phyloP scores from a whole-genome alignment of 257 asterid species.

The Sherardia arvensis region DNA sequence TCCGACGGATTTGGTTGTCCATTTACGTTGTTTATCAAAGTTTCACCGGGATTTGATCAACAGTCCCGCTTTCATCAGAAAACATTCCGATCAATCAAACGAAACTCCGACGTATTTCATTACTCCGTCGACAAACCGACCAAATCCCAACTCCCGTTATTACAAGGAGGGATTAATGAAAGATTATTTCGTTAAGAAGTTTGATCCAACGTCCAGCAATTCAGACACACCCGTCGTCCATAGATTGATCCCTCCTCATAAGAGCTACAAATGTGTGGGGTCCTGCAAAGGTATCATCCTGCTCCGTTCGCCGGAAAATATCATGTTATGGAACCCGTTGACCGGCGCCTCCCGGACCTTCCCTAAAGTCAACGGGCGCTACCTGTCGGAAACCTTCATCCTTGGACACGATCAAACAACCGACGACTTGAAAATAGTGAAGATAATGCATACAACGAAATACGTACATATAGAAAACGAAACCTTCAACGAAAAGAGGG shows the following conservation, averaged over 20 bases:
- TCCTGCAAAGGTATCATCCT: background rate
- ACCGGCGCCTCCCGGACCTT: background rate
- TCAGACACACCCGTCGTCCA: background rate
- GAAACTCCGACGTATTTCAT: background rate
- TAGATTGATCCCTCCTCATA: background rate
- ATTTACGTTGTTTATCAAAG: too few relatives aligned
- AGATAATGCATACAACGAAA: background rate
- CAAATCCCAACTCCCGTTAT: too few relatives aligned
- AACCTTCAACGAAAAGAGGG: too few relatives aligned
- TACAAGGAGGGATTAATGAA: too few relatives aligned
- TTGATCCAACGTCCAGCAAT: background rate
- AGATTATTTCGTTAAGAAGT: background rate
- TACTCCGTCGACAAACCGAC: background rate
- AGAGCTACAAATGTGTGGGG: background rate
- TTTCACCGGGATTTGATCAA: too few relatives aligned
- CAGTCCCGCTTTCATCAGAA: too few relatives aligned
- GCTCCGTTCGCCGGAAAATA: background rate
- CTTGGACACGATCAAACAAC: background rate
- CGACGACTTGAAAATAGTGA: background rate
- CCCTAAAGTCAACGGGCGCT: background rate
- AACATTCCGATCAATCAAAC: background rate
- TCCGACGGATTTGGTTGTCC: too few relatives aligned
- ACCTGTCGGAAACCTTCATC: background rate
- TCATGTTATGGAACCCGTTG: background rate
- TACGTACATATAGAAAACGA: too few relatives aligned